Evolutionary conservation across 1,284 basidiomycete genomes (phyloP).

Genomic region (Fomitopsis betulina): DNA sequence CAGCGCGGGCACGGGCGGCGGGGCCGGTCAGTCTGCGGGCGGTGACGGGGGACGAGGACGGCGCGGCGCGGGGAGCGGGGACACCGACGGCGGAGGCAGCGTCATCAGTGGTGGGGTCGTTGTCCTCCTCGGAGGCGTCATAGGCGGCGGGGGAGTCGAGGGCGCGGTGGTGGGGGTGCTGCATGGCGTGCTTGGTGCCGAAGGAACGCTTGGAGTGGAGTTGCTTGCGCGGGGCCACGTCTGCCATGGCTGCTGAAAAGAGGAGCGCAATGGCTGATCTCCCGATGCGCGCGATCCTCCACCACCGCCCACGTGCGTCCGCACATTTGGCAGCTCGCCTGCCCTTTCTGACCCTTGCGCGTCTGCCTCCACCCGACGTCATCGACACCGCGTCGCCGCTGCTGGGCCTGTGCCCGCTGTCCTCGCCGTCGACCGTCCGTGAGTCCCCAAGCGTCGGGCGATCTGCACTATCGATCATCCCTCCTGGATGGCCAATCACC

Average conservation of each 20-base stretch:
- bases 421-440: background rate
- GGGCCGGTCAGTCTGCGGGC: constrained; percentile 12
- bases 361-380: background rate
- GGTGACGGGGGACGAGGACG: constrained; percentile 9
- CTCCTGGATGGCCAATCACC: background rate
- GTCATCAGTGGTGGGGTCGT: constrained; percentile 77
- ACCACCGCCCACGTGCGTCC: constrained; percentile 3
- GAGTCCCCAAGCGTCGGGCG: background rate
- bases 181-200: constrained; percentile 37
- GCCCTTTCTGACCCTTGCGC: background rate
- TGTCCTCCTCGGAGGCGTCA: constrained; percentile 81
- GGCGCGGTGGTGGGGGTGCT: constrained; percentile 24
- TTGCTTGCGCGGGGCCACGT: constrained; percentile 18
- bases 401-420: background rate
- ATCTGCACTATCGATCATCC: background rate
- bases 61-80: constrained; percentile 22
- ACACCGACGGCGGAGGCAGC: constrained; percentile 49
- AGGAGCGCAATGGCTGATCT: background rate
- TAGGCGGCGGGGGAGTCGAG: constrained; percentile 73
- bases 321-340: constrained; percentile 2
- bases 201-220: constrained; percentile 65
- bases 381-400: background rate
- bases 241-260: background rate
- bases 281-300: background rate
- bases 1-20: constrained; percentile 46